phyloP scores from a whole-genome alignment of 805 yeast genomes.

The Nakazawaea ambrosiae region DNA sequence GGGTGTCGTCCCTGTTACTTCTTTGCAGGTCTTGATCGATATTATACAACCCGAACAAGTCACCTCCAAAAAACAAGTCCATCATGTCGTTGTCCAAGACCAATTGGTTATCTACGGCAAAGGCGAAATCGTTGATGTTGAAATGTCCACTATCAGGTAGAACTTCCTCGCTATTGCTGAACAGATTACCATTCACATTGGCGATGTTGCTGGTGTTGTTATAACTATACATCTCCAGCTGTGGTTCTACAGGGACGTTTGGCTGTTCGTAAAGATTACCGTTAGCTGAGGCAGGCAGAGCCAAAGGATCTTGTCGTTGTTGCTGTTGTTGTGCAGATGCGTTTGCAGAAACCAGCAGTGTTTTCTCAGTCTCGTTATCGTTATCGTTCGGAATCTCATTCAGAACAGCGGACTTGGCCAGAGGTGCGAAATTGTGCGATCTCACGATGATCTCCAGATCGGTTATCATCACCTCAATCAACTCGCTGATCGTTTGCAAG shows the following conservation, averaged over 20 bases:
- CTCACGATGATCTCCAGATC: slow-evolving; percentile 7
- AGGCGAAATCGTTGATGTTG: slow-evolving; percentile 2
- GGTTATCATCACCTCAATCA: slow-evolving; percentile 7
- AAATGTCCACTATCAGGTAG: background rate
- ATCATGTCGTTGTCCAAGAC: slow-evolving; percentile 11
- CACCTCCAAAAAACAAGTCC: slow-evolving; percentile 11
- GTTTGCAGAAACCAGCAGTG: background rate
- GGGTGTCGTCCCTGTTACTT: too few species aligned
- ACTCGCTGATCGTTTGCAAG: slow-evolving; percentile 4
- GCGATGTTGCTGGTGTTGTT: too few species aligned
- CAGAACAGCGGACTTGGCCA: background rate
- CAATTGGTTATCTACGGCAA: slow-evolving; percentile 6
- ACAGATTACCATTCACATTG: too few species aligned
- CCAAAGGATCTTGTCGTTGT: background rate
- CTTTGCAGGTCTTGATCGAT: background rate
- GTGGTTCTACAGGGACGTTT: background rate
- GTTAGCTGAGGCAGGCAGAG: background rate
- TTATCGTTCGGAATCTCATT: background rate
- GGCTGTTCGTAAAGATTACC: background rate
- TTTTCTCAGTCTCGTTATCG: background rate
- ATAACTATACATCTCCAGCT: background rate
- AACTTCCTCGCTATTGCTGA: too few species aligned
- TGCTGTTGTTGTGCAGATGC: background rate
- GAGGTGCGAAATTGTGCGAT: background rate
- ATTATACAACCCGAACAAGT: slow-evolving; percentile 3